These are phyloP conservation scores for Tricholoma matsutake DNA, from an alignment of 768 basidiomycete species.

Conservation along the genomic window DNA sequence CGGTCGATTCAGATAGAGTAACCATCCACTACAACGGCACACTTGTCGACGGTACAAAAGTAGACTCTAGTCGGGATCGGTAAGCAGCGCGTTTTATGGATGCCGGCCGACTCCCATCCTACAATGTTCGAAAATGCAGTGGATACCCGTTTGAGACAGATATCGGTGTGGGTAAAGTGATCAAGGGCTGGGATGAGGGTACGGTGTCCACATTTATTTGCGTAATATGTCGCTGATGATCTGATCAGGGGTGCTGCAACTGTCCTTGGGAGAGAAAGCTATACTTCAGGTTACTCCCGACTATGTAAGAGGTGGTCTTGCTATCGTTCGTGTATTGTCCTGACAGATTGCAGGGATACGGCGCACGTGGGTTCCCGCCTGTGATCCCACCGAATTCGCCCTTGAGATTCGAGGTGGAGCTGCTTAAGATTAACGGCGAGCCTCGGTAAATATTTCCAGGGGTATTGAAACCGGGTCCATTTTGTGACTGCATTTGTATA, in stretches of 20 bases:
- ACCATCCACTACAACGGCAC: conserved; percentile 80
- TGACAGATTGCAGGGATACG: conserved; percentile 55
- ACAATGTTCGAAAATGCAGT: conserved; percentile 33
- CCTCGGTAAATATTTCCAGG: conserved; percentile 6
- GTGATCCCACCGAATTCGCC: conserved; percentile 75
- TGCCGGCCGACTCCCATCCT: background rate
- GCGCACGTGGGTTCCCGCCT: conserved; percentile 71
- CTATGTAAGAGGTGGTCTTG: conserved; percentile 48
- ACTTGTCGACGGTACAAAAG: conserved; percentile 57
- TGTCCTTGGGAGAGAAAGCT: conserved; percentile 78
- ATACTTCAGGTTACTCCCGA: conserved; percentile 65
- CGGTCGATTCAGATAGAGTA: conserved; percentile 53
- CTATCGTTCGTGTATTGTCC: background rate
- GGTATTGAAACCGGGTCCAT: conserved; percentile 5
- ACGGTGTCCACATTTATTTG: conserved; percentile 15
- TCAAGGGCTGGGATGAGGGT: conserved; percentile 92
- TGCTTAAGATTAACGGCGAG: conserved; percentile 59
- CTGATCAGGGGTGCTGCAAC: conserved; percentile 63
- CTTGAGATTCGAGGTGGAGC: conserved; percentile 81
- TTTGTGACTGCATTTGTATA: conserved; percentile 21
- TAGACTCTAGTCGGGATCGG: conserved; percentile 80
- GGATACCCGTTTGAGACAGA: conserved; percentile 58
- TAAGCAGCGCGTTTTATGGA: conserved; percentile 30
- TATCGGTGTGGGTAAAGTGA: conserved; percentile 81
- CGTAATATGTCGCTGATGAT: conserved; percentile 11